Conservation (phyloP, 116 monocot genomes). For the Iris pallida region DNA sequence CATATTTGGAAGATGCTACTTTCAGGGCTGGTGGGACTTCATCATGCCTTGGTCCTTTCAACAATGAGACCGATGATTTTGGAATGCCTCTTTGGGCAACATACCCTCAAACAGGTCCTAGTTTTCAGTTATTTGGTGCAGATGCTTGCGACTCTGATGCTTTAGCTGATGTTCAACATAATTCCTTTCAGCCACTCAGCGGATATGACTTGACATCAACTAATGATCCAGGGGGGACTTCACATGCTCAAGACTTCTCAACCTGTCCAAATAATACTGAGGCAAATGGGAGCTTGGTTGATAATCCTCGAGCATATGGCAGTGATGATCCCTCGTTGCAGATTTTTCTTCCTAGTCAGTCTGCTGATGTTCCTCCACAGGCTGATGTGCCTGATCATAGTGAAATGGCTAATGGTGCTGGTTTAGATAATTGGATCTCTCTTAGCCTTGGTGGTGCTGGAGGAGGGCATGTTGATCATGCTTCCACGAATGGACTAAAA, state of each 20-base stretch:
- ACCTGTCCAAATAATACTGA: constrained; percentile 26
- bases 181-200: constrained; percentile 20
- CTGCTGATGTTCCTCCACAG: constrained; percentile 24
- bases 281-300: constrained; percentile 42
- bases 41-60: constrained; percentile 32
- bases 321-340: constrained; percentile 61
- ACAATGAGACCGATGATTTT: constrained; percentile 37
- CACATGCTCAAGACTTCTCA: constrained; percentile 18
- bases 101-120: constrained; percentile 16
- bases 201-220: constrained; percentile 24
- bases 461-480: constrained; percentile 27
- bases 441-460: constrained; percentile 52
- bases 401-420: constrained; percentile 28
- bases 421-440: constrained; percentile 64
- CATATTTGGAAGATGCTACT: constrained; percentile 24
- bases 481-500: constrained; percentile 19
- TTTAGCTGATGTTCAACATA: constrained; percentile 17
- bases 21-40: constrained; percentile 21
- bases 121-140: constrained; percentile 46
- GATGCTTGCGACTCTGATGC: constrained; percentile 31
- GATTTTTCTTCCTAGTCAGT: constrained; percentile 56
- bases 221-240: constrained; percentile 19
- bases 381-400: constrained; percentile 18
- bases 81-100: constrained; percentile 40
- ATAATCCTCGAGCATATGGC: constrained; percentile 59